A percentile compares a stretch with the other conserved stretches of the same genome.
These are phyloP conservation scores for Lipomyces yamadae DNA, from an alignment of 805 yeast species.

Conservation along the genomic window DNA sequence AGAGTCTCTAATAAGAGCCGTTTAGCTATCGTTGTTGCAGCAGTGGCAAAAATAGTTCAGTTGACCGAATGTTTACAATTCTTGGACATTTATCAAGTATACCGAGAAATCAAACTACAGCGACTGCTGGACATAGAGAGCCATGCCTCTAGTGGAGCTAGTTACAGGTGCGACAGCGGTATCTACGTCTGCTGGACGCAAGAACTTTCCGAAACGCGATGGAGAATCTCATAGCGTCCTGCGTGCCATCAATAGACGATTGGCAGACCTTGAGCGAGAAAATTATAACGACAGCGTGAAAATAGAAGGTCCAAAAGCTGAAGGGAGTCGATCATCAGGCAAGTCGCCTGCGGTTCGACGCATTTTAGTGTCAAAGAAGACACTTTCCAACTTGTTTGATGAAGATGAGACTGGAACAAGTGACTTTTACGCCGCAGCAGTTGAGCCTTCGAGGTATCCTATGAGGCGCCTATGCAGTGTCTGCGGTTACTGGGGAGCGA, in stretches of 20 bases:
- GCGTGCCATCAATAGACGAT: constrained; percentile 28
- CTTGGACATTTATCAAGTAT: no score
- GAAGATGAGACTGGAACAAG: constrained; percentile 48
- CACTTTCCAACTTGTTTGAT: constrained; percentile 49
- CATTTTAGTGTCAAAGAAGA: constrained; percentile 48
- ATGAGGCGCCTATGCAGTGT: constrained; percentile 46
- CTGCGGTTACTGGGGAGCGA: constrained; percentile 49
- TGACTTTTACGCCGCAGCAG: constrained; percentile 42
- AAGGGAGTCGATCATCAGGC: constrained; percentile 14
- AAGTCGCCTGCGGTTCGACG: constrained; percentile 42
- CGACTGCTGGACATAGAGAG: not conserved
- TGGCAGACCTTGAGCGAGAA: constrained; percentile 46
- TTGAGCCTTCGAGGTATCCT: constrained; percentile 48
- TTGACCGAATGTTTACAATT: no score
- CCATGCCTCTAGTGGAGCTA: constrained; percentile 23
- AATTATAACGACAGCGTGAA: constrained; percentile 46
- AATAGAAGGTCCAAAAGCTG: constrained; percentile 44
- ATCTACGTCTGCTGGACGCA: not conserved
- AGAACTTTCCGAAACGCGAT: constrained; percentile 1
- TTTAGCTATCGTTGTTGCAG: no score
- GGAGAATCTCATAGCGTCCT: constrained; percentile 16
- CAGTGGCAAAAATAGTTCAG: no score
- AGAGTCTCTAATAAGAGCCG: no score
- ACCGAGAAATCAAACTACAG: no score
- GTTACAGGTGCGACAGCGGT: constrained; percentile 1